Percentiles rank a stretch among this genome's conserved stretches.
Evolutionary conservation across 257 asterid genomes (phyloP).

Genomic region (Perilla frutescens): DNA sequence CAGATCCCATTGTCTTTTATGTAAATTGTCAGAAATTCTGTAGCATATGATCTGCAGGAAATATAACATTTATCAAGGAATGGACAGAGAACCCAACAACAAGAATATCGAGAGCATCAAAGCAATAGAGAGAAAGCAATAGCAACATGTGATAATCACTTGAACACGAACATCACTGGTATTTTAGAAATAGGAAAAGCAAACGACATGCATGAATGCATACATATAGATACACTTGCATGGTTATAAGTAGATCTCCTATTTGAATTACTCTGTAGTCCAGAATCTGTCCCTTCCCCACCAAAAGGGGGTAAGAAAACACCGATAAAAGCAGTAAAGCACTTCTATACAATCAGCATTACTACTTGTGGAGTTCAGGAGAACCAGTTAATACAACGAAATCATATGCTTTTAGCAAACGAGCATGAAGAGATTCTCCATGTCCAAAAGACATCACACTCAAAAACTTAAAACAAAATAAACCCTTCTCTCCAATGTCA

Average conservation of each 20-base stretch:
- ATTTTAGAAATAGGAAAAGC: background rate
- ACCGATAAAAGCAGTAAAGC: background rate
- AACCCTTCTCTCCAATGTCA: background rate
- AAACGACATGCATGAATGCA: background rate
- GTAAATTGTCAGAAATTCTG: background rate
- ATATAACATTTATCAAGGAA: background rate
- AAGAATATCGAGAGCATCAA: background rate
- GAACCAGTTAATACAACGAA: slow-evolving; percentile 4
- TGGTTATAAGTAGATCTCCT: background rate
- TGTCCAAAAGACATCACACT: background rate
- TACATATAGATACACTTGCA: background rate
- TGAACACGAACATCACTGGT: background rate
- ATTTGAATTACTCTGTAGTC: background rate
- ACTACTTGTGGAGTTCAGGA: background rate
- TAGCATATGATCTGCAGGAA: slow-evolving; percentile 27
- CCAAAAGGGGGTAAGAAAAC: background rate
- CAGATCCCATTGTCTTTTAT: slow-evolving; percentile 57
- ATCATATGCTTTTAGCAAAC: background rate
- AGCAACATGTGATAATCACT: background rate
- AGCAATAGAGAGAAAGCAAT: background rate
- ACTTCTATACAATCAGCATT: background rate
- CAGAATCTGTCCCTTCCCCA: slow-evolving; percentile 9
- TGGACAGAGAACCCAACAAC: background rate
- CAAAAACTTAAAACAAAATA: background rate
- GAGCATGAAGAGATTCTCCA: background rate